Percentiles rank a stretch among this genome's conserved stretches.
Evolutionary conservation across 2,329 filamentous ascomycete species (phyloP).

Genomic region (Fusarium sp.): DNA sequence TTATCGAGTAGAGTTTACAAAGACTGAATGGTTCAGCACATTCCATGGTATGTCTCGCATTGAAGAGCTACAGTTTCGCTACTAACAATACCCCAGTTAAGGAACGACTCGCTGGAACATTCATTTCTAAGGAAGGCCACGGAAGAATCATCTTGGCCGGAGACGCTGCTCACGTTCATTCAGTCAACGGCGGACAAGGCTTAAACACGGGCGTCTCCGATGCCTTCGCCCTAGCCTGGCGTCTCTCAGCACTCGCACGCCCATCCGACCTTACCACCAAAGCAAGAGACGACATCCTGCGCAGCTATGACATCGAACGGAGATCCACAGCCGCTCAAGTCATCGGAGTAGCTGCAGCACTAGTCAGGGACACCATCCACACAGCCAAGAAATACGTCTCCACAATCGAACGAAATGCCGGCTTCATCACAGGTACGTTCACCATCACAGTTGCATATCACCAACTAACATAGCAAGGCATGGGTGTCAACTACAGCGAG

Average conservation of each 20-base stretch:
- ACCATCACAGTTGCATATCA: not conserved
- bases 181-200: constrained; percentile 66
- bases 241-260: constrained; percentile 50
- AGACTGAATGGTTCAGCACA: constrained; percentile 61
- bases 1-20: constrained; percentile 54
- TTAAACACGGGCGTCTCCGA: constrained; percentile 69
- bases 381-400: constrained; percentile 58
- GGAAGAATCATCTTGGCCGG: constrained; percentile 64
- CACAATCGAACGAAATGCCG: constrained; percentile 59
- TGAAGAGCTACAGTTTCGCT: accelerated
- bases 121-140: constrained; percentile 52
- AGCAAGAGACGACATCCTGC: constrained; percentile 44
- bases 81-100: constrained; percentile 48
- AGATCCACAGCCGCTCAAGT: constrained; percentile 56
- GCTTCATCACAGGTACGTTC: constrained; percentile 57
- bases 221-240: constrained; percentile 66
- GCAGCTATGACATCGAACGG: constrained; percentile 58
- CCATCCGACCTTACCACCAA: constrained; percentile 23
- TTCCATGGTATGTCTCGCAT: constrained; percentile 52
- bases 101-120: constrained; percentile 53
- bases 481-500: constrained; percentile 26
- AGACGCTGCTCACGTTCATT: constrained; percentile 67
- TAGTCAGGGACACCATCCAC: constrained; percentile 57
- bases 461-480: constrained; percentile 1
- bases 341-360: constrained; percentile 57